Conservation (phyloP, 768 basidiomycete species). For the Phanerodontia chrysosporium region DNA sequence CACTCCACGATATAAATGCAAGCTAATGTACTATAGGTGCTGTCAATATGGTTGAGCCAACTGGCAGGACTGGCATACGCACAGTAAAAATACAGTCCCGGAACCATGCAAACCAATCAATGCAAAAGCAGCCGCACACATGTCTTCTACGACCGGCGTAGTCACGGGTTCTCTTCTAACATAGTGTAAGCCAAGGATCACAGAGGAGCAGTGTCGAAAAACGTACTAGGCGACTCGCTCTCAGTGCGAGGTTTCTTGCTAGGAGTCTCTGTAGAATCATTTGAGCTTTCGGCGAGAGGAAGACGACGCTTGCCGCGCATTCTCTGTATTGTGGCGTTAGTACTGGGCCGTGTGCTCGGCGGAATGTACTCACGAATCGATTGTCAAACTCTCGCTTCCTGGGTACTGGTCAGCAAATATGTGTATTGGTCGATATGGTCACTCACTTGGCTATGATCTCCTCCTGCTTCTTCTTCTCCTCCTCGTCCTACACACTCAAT, state of each 20-base stretch:
- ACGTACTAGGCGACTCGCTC: slow-evolving; percentile 32
- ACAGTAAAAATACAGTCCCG: too few relatives aligned
- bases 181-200: neutral
- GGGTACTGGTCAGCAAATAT: slow-evolving; percentile 1
- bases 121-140: too few relatives aligned
- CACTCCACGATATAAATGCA: too few relatives aligned
- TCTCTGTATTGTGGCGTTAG: slow-evolving; percentile 36
- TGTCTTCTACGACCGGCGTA: too few relatives aligned
- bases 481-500: slow-evolving; percentile 41
- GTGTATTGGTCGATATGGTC: neutral
- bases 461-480: slow-evolving; percentile 51
- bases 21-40: too few relatives aligned
- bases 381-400: slow-evolving; percentile 61
- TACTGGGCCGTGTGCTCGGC: neutral
- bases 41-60: too few relatives aligned
- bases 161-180: too few relatives aligned
- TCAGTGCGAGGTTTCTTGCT: slow-evolving; percentile 36
- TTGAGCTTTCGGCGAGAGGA: slow-evolving; percentile 34
- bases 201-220: neutral
- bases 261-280: slow-evolving; percentile 30
- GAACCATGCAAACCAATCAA: too few relatives aligned
- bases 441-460: slow-evolving; percentile 46
- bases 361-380: slow-evolving; percentile 48
- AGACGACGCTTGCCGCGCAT: slow-evolving; percentile 53
- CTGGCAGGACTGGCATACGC: too few relatives aligned